These are phyloP conservation scores for Boletus semigastroideus DNA, from an alignment of 1,284 basidiomycete species.

Conservation along the genomic window DNA sequence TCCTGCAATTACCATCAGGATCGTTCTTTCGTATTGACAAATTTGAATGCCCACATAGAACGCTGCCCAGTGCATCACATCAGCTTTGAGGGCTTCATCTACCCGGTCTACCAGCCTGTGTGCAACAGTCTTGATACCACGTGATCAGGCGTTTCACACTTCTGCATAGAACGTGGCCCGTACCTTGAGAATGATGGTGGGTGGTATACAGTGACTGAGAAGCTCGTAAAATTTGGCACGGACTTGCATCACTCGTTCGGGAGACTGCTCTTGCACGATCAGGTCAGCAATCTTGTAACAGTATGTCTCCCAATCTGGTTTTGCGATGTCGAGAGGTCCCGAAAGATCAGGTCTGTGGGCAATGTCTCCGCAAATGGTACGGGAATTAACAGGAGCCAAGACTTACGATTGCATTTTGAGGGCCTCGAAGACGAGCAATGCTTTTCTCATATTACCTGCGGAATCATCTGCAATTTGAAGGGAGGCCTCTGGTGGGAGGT, in stretches of 20 bases:
- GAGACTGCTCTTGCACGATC: slow-evolving; percentile 93
- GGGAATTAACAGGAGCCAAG: slow-evolving; percentile 2
- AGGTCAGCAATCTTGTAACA: slow-evolving; percentile 91
- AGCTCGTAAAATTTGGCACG: slow-evolving; percentile 94
- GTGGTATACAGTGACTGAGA: slow-evolving; percentile 97
- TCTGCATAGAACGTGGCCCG: slow-evolving; percentile 10
- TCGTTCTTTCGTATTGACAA: background rate
- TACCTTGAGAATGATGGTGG: slow-evolving; percentile 88
- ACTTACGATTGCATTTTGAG: slow-evolving; percentile 91
- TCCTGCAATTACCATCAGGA: slow-evolving; percentile 53
- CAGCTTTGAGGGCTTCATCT: slow-evolving; percentile 76
- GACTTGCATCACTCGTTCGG: slow-evolving; percentile 88
- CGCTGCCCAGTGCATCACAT: slow-evolving; percentile 96
- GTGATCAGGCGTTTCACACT: slow-evolving; percentile 4
- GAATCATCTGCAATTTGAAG: slow-evolving; percentile 78
- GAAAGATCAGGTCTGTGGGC: slow-evolving; percentile 64
- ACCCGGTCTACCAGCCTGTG: slow-evolving; percentile 84
- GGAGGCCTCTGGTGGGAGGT: slow-evolving; percentile 75
- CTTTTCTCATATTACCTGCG: slow-evolving; percentile 92
- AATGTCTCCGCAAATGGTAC: slow-evolving; percentile 3
- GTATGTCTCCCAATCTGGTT: slow-evolving; percentile 99
- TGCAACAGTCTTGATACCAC: slow-evolving; percentile 72
- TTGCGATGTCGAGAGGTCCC: slow-evolving; percentile 77
- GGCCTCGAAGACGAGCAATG: slow-evolving; percentile 92
- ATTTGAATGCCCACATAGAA: slow-evolving; percentile 70